Percentiles rank a stretch among this genome's conserved stretches.
Evolutionary conservation across 2,329 filamentous ascomycete species (phyloP).

Genomic region (Colletotrichum somersetense): DNA sequence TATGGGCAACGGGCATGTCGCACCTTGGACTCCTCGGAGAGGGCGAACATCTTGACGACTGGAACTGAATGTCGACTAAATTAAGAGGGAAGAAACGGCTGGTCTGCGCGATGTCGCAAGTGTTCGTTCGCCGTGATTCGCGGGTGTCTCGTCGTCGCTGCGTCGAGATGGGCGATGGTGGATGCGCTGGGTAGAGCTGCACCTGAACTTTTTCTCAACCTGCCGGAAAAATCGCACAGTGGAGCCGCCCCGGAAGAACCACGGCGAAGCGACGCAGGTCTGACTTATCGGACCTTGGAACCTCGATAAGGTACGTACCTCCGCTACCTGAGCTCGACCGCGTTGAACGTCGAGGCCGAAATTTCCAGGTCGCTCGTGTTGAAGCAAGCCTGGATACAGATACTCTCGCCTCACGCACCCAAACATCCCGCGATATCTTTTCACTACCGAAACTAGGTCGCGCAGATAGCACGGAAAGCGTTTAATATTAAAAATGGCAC

Average conservation of each 20-base stretch:
- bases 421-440: background rate
- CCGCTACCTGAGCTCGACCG: slow-evolving; percentile 27
- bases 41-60: slow-evolving; percentile 66
- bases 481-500: slow-evolving; percentile 68
- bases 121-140: slow-evolving; percentile 28
- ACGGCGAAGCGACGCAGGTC: slow-evolving; percentile 2
- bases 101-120: slow-evolving; percentile 3
- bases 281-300: slow-evolving; percentile 24
- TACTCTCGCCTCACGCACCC: slow-evolving; percentile 3
- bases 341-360: slow-evolving; percentile 32
- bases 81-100: background rate
- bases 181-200: slow-evolving; percentile 28
- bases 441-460: background rate
- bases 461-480: background rate
- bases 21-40: slow-evolving; percentile 99
- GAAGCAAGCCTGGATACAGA: background rate
- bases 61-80: background rate
- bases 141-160: slow-evolving; percentile 37
- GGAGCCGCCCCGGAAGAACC: slow-evolving; percentile 38
- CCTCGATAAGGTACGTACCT: slow-evolving; percentile 38
- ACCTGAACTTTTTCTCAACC: slow-evolving; percentile 39
- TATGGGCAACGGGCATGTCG: slow-evolving; percentile 37
- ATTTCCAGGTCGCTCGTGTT: slow-evolving; percentile 28
- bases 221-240: slow-evolving; percentile 34
- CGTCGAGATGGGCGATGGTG: slow-evolving; percentile 28